Evolutionary conservation across 2,329 filamentous ascomycete species (phyloP).

Genomic region (Penicillium sp.): DNA sequence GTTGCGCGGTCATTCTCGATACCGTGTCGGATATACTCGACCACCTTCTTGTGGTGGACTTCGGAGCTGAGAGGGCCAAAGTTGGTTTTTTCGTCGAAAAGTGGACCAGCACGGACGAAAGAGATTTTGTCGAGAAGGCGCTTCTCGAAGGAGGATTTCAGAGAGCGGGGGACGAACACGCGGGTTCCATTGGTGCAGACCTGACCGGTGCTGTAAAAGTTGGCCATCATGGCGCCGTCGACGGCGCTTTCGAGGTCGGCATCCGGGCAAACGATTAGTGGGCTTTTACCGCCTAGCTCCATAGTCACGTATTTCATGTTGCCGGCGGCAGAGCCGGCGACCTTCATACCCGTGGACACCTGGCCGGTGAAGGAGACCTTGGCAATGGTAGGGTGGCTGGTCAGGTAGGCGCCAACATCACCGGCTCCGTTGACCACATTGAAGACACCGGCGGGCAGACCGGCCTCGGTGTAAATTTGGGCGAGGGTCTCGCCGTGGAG

Average conservation of each 20-base stretch:
- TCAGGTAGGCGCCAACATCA: conserved; percentile 74
- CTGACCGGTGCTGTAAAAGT: conserved; percentile 89
- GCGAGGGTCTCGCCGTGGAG: conserved; percentile 78
- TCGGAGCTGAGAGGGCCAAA: conserved; percentile 81
- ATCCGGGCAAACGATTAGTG: conserved; percentile 78
- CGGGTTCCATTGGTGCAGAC: conserved; percentile 92
- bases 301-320: conserved; percentile 91
- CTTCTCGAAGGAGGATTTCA: conserved; percentile 71
- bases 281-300: conserved; percentile 88
- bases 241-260: conserved; percentile 79
- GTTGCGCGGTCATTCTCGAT: conserved; percentile 72
- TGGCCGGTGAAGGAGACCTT: conserved; percentile 92
- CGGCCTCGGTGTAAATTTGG: conserved; percentile 75
- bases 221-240: conserved; percentile 89
- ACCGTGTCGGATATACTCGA: conserved; percentile 75
- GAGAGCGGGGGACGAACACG: conserved; percentile 73
- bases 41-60: conserved; percentile 75
- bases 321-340: conserved; percentile 73
- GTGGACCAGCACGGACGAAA: conserved; percentile 70
- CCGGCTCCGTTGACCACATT: conserved; percentile 83
- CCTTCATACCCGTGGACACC: conserved; percentile 79
- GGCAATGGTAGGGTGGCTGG: conserved; percentile 70
- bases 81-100: conserved; percentile 74
- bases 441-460: conserved; percentile 80
- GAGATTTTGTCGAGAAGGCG: conserved; percentile 70